phyloP scores from a whole-genome alignment of 2,329 filamentous ascomycete genomes.

The Cercospora nicotianae region DNA sequence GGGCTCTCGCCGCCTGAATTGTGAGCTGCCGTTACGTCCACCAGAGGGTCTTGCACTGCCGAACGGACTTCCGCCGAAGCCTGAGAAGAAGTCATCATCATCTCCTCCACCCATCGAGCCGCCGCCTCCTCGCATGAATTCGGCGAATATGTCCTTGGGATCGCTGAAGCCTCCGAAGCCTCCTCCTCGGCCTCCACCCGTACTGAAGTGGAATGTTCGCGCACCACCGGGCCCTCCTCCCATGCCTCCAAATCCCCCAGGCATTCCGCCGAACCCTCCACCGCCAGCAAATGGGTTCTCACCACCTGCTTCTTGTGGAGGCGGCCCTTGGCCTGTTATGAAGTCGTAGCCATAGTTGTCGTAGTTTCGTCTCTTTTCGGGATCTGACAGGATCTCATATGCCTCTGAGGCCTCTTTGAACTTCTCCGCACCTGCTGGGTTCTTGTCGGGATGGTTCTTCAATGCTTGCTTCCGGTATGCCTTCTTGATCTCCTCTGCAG shows the following conservation, averaged over 20 bases:
- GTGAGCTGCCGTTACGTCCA: constrained; percentile 44
- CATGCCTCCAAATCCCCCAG: constrained; percentile 57
- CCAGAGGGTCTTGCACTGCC: constrained; percentile 42
- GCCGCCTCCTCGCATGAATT: constrained; percentile 69
- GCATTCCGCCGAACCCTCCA: constrained; percentile 58
- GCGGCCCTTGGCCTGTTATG: constrained; percentile 51
- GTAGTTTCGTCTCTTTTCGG: constrained; percentile 93
- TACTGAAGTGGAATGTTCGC: constrained; percentile 66
- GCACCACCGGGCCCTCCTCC: constrained; percentile 51
- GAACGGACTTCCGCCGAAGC: constrained; percentile 48
- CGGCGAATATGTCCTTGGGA: constrained; percentile 78
- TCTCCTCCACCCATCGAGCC: constrained; percentile 50
- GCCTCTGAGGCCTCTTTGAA: constrained; percentile 98
- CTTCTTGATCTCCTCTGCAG: constrained; percentile 96
- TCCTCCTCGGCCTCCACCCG: constrained; percentile 52
- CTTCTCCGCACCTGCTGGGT: constrained; percentile 82
- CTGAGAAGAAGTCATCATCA: constrained; percentile 52
- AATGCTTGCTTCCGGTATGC: constrained; percentile 87
- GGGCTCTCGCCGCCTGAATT: constrained; percentile 46
- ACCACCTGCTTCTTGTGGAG: constrained; percentile 57
- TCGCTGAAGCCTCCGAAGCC: constrained; percentile 78
- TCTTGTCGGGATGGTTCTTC: constrained; percentile 90
- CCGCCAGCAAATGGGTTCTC: constrained; percentile 42
- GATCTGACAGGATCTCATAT: constrained; percentile 96
- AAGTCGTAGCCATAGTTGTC: constrained; percentile 94